Evolutionary conservation across 805 yeast species (phyloP), one percentile per base, ranked within the genome.

Genomic region (Grigorovia jiainica): DNA sequence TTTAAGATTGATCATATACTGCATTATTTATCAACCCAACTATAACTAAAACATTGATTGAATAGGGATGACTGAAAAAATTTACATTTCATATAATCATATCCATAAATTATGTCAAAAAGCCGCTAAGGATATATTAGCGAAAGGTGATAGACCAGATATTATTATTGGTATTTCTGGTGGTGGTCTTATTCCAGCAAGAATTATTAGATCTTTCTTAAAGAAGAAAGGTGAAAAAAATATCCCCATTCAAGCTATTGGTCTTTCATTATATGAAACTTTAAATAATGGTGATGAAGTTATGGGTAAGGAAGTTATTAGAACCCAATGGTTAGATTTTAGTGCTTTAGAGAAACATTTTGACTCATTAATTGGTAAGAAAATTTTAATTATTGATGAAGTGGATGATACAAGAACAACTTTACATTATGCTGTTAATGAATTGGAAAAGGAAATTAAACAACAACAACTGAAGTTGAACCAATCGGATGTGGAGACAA

Each of bases 361-460:
- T 50, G 83, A 80, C 50, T 79, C 85, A 37, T 70, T 86, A 47
- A 79, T 86, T 44, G 95, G 94, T 52, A 86, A 85, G 64, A 79
- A 78, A 58, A 71, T 86, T 31, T 65, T 86, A 50, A 83, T 86
- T 53, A 92, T 86, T 29, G 95, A 86, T 61, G 95, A 86, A 66
- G 95, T 86, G 37, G 95, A 86, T 61, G 95, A 86, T 60, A 84
- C 95, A 19, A 81, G 95, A 71, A 86, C 95, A 41, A 86, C 95
- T 2, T 67, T 86, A 43, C 90, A 83, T 59, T 86, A 85, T 56
- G 95, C 95, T 2, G 74, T 85, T 32, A 68, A 77, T 9, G 95
- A 86, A 63, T 68, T 86, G 48, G 73, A 78, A 58, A 60, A 63
- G 38, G 76, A 72, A 45, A 79, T 84, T 36, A 64, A 65, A 39